Percentiles rank a stretch among this genome's conserved stretches.
These are phyloP conservation scores for Metschnikowia amazonensis DNA, from an alignment of 805 yeast species.

Conservation along the genomic window DNA sequence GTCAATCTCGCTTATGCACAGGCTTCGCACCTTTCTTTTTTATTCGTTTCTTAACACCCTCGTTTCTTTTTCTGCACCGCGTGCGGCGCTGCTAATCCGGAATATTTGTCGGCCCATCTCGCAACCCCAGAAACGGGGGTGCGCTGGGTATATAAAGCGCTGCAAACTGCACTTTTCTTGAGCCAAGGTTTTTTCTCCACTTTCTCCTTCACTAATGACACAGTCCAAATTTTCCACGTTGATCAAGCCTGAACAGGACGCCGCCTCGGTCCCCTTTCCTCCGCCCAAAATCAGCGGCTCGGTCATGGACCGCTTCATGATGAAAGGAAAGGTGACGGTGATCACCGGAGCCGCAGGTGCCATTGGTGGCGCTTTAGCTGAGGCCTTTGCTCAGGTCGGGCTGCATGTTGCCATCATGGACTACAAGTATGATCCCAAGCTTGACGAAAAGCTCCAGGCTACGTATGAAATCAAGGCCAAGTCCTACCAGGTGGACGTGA, in stretches of 20 bases:
- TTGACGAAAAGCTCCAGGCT: constrained; percentile 24
- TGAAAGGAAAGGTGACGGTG: constrained; percentile 25
- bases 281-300: constrained; percentile 17
- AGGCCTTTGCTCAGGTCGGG: constrained; percentile 58
- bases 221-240: constrained; percentile 15
- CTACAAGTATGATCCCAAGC: constrained; percentile 30
- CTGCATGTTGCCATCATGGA: constrained; percentile 44
- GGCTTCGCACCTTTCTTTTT: background rate
- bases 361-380: constrained; percentile 28
- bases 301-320: constrained; percentile 16
- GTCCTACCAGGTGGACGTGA: constrained; percentile 62
- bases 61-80: constrained; percentile 5
- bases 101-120: constrained; percentile 4
- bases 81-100: constrained; percentile 2
- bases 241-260: constrained; percentile 19
- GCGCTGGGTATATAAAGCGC: background rate
- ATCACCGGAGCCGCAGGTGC: constrained; percentile 32
- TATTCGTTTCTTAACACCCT: too few species aligned
- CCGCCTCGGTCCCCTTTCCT: constrained; percentile 15
- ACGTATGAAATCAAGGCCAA: constrained; percentile 58
- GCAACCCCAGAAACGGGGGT: background rate
- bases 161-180: too few species aligned
- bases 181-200: too few species aligned
- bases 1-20: constrained; percentile 1
- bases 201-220: background rate